Evolutionary conservation across 805 yeast genomes (phyloP), one percentile per base, ranked within the genome.

Genomic region (Candida caryicola): DNA sequence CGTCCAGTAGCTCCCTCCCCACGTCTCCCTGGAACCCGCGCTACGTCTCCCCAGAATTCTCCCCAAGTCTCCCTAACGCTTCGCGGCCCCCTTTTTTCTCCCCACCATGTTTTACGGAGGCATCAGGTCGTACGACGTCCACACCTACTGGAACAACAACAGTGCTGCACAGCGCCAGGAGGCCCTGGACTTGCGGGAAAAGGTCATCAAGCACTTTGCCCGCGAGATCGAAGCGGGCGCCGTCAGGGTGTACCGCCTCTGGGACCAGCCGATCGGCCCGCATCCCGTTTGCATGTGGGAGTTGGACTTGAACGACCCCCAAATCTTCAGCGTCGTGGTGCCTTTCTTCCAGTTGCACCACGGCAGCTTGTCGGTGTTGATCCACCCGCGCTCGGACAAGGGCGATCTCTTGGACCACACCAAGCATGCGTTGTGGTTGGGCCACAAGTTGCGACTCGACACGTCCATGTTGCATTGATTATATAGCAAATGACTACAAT

Each of bases 231-330:
- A 52, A 18, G 43, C 53, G 2, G 77, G 76, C 1, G 53, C 58
- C 16, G 58, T 74, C 8, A 49, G 76, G 38, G 64, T 75, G 3
- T 64, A 66, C 54, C 66, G 66, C 40, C 57, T 73, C 21, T 73
- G 74, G 67, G 71, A 70, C 27, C 54, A 57, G 30, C 73, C 78
- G 17, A 51, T 78, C 19, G 84, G 84, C 0, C 83, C 84, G 2
- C 82, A 78, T 45, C 79, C 82, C 0, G 57, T 71, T 21, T 70
- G 65, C 27, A 78, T 78, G 82, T 78, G 76, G 64, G 82, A 78
- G 49, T 47, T 71, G 18, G 83, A 78, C 54, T 73, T 75, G 40
- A 57, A 63, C 23, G 68, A 59, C 6, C 74, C 79, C 0, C 74
- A 62, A 21, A 47, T 70, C 5, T 76, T 76, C 44, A 54, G 63